Base-by-base conservation (phyloP, 768 basidiomycete genomes). In the Coprinopsis cinerea region DNA sequence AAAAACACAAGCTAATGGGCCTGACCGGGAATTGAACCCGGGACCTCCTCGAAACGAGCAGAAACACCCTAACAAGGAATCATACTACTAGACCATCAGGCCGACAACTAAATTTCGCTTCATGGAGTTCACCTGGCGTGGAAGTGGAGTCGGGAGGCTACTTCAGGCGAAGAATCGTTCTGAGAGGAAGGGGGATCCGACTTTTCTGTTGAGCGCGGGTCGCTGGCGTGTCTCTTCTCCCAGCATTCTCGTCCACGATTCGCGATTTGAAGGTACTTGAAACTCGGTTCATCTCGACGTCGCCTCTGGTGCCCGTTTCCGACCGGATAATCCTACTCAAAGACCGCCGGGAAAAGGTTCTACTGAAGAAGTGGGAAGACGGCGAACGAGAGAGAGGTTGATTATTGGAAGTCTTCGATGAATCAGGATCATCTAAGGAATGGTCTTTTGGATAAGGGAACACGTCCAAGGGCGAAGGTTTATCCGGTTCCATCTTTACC, bases 171-270 rank as follows among this genome's bases (percentile, higher is more conserved):
- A 52, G 45, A n/a, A 52, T 20, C 28, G 28, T 47, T 24, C 45
- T 22, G 18, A 52, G 43, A 4, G 51, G 51, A 4, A 52, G 44
- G 7, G 49, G 49, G 17, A 50, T 43, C 23, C 50, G 50, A 46
- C 50, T 51, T 34, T 32, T 47, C 18, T 28, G 44, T 45, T 45
- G 20, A 23, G 23, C 7, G 4, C 17, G 7, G 6, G 18, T 43
- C 41, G 11, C n/a, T n/a, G n/a, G n/a, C n/a, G n/a, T n/a, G n/a
- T n/a, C n/a, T n/a, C n/a, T n/a, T n/a, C n/a, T n/a, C n/a, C n/a
- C n/a, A n/a, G n/a, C n/a, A n/a, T n/a, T n/a, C n/a, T n/a, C n/a
- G n/a, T n/a, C n/a, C n/a, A n/a, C n/a, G n/a, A n/a, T n/a, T n/a
- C n/a, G n/a, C n/a, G n/a, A n/a, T n/a, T n/a, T n/a, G n/a, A n/a